Conservation (phyloP, 352 stramenopile species). For the Phytophthora tentaculata region DNA sequence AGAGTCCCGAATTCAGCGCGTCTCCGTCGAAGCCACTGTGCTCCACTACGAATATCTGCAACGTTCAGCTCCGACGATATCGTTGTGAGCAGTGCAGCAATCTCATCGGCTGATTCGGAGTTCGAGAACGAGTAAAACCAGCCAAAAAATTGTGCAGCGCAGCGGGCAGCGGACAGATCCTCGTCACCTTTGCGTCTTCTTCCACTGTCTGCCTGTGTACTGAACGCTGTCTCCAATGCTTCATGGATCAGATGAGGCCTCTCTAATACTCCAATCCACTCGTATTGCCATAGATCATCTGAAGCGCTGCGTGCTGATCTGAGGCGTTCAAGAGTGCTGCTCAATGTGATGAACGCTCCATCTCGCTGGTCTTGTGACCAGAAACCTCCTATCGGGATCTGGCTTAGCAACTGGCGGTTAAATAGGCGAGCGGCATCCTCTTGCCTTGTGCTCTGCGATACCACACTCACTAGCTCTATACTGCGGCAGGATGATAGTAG, state of each 20-base stretch:
- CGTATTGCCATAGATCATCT: conserved; percentile 35
- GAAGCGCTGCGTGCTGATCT: conserved; percentile 15
- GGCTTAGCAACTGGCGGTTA: conserved; percentile 29
- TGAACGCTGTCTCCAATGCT: conserved; percentile 34
- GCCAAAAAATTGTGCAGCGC: conserved; percentile 39
- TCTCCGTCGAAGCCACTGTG: conserved; percentile 51
- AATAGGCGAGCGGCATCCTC: conserved; percentile 26
- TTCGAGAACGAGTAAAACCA: conserved; percentile 55
- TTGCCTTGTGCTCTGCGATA: conserved; percentile 33
- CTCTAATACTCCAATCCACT: conserved; percentile 46
- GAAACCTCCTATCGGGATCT: conserved; percentile 8
- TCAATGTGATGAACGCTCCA: conserved; percentile 19
- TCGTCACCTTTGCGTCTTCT: neutral
- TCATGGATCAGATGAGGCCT: conserved; percentile 33
- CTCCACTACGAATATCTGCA: conserved; percentile 21
- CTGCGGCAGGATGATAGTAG: conserved; percentile 44
- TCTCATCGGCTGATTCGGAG: conserved; percentile 15
- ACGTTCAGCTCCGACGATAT: conserved; percentile 33
- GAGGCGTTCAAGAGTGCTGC: conserved; percentile 26
- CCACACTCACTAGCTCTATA: conserved; percentile 41
- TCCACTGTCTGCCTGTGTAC: neutral
- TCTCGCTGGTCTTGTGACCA: conserved; percentile 19
- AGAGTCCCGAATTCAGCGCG: conserved; percentile 43
- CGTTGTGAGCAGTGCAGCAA: conserved; percentile 28
- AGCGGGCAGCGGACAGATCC: neutral